These are phyloP conservation scores for Aspergillus ostianus DNA, from an alignment of 495 filamentous ascomycete species.

Conservation along the genomic window DNA sequence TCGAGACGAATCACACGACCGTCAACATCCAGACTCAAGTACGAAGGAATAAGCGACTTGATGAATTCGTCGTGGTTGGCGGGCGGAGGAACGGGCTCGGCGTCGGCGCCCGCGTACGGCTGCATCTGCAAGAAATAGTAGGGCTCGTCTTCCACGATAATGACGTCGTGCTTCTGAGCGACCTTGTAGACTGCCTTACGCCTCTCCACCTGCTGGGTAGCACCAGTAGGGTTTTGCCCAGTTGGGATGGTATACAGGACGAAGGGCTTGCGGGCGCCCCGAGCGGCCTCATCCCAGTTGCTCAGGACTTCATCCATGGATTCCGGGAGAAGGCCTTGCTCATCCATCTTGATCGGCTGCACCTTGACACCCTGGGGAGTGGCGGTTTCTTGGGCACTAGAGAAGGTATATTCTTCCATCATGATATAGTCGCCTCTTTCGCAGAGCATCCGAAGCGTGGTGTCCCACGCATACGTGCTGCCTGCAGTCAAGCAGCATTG, in stretches of 20 bases:
- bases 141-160: slow-evolving; percentile 91
- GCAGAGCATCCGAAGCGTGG: slow-evolving; percentile 73
- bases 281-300: slow-evolving; percentile 59
- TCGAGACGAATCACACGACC: slow-evolving; percentile 68
- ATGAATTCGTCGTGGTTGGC: slow-evolving; percentile 59
- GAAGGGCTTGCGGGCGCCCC: slow-evolving; percentile 67
- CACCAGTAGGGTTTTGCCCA: slow-evolving; percentile 91
- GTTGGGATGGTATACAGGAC: slow-evolving; percentile 56
- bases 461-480: slow-evolving; percentile 75
- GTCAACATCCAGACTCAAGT: slow-evolving; percentile 60
- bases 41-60: slow-evolving; percentile 57
- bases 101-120: slow-evolving; percentile 61
- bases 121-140: slow-evolving; percentile 99
- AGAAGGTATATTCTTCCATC: slow-evolving; percentile 85
- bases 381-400: slow-evolving; percentile 78
- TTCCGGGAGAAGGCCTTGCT: slow-evolving; percentile 68
- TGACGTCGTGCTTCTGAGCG: slow-evolving; percentile 77
- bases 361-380: slow-evolving; percentile 72
- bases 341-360: slow-evolving; percentile 73
- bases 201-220: slow-evolving; percentile 68
- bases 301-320: slow-evolving; percentile 63
- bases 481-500: slow-evolving; percentile 70
- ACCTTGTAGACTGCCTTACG: slow-evolving; percentile 71
- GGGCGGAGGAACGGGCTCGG: slow-evolving; percentile 51
- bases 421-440: slow-evolving; percentile 70